Base-by-base conservation (phyloP, 176 grass and related monocot species). In the Phoenix dactylifera region DNA sequence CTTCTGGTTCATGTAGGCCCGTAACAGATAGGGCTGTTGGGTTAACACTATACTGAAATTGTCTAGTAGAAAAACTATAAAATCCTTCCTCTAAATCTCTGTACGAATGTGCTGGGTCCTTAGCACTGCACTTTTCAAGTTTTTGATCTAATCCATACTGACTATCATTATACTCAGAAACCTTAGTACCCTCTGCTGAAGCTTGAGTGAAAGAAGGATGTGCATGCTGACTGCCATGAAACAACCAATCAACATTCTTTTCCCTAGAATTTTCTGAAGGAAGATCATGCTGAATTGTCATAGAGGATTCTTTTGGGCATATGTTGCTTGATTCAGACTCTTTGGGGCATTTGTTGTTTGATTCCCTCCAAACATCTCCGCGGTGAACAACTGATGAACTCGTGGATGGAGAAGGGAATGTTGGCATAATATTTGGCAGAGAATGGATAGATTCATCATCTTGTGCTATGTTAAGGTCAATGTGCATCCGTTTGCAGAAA, bases 391-490 rank as follows among this genome's bases (percentile, higher is more conserved):
- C 59, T 35, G 64, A 52, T 4, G 69, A 77, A 66, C 69, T 77
- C 22, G 60, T 50, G 49, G 75, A 77, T 59, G 51, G 24, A 63
- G 80, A 74, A 71, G 44, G 24, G 7, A 48, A 15, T 18, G 52
- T 22, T 74, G 62, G 51, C 7, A 68, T 69, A 28, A 76, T 57
- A 72, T 68, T 24, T 50, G 58, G 49, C 25, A 6, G 50, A 72
- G 24, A 18, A 60, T 57, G 50, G 22, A 63, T 61, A 55, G 29
- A 17, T 51, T 86, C 86, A 60, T 95, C 79, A 48, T 84, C 86
- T 79, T 90, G 83, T 60, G 77, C 67, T 58, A 84, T 63, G 70
- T 95, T 95, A 35, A 95, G 80, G 74, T 95, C 90, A 3, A 95
- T 84, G 56, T 74, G 60, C 54, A 76, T 63, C 66, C 23, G 56